Evolutionary conservation across 2,329 filamentous ascomycete species (phyloP).

Genomic region (Botryotinia convoluta): DNA sequence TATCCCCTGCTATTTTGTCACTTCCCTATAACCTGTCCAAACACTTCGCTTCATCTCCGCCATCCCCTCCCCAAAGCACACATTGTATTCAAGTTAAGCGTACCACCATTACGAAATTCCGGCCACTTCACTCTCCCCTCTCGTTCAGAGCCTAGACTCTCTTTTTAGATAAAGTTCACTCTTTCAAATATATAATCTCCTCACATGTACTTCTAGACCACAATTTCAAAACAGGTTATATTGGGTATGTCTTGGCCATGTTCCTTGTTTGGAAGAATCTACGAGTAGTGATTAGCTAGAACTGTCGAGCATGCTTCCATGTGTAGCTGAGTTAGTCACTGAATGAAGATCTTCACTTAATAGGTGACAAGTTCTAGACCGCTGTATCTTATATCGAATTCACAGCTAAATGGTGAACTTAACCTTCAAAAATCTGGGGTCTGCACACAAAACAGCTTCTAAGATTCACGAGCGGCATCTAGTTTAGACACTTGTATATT

Average conservation of each 20-base stretch:
- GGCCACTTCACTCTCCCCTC: background rate
- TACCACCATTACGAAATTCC: background rate
- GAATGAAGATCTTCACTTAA: fast-evolving
- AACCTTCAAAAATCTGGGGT: background rate
- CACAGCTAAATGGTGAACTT: background rate
- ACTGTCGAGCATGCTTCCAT: background rate
- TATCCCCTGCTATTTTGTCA: background rate
- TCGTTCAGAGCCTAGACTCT: background rate
- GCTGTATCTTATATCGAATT: background rate
- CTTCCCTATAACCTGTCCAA: background rate
- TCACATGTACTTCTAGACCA: background rate
- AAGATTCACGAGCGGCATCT: background rate
- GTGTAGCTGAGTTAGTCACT: background rate
- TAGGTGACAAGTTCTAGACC: fast-evolving
- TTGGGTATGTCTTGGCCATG: background rate
- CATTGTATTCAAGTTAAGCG: background rate
- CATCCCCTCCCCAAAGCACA: background rate
- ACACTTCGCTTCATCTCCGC: background rate
- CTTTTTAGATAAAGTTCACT: background rate
- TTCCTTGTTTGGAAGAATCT: background rate
- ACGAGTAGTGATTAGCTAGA: background rate
- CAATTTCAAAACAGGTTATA: background rate
- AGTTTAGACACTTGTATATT: background rate
- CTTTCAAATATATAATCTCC: background rate
- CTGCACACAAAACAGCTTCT: background rate